Conservation (phyloP, 345 rosid species). For the Carallia brachiata region DNA sequence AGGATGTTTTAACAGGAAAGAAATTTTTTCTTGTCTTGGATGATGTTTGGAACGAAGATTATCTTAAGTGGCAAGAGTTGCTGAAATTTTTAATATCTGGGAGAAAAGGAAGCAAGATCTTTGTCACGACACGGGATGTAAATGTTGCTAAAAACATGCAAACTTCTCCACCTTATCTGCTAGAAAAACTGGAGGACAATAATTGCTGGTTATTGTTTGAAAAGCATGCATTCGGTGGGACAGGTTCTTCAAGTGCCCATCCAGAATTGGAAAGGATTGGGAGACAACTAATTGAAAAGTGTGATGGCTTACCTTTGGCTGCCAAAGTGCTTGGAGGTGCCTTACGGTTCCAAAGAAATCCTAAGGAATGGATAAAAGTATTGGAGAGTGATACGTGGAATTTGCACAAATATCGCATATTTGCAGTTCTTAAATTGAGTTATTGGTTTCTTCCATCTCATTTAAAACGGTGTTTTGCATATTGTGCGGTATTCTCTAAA, state of each 20-base stretch:
- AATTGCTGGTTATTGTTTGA: slow-evolving; percentile 20
- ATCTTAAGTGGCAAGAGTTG: slow-evolving; percentile 1
- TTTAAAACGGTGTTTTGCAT: slow-evolving; percentile 20
- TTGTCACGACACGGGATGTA: not conserved
- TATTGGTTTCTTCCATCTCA: slow-evolving; percentile 19
- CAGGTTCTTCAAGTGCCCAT: not conserved
- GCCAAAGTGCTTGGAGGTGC: slow-evolving; percentile 12
- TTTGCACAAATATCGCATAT: not conserved
- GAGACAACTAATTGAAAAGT: slow-evolving; percentile 10
- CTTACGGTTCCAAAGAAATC: not conserved
- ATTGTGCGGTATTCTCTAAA: slow-evolving; percentile 17
- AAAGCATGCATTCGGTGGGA: slow-evolving; percentile 1
- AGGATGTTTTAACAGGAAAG: not conserved
- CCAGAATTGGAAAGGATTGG: slow-evolving; percentile 11
- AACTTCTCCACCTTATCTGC: not conserved
- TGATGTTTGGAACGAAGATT: slow-evolving; percentile 11
- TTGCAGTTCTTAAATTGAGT: slow-evolving; percentile 20
- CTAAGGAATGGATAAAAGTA: slow-evolving; percentile 11
- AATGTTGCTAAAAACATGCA: not conserved
- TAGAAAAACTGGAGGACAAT: not conserved
- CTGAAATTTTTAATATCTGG: not conserved
- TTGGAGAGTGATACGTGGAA: slow-evolving; percentile 13
- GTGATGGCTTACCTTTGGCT: slow-evolving; percentile 17
- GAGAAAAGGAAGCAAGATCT: slow-evolving; percentile 6
- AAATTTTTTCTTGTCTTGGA: slow-evolving; percentile 15